Evolutionary conservation across 768 basidiomycete species (phyloP).

Genomic region (Paxillus rubicundulus): DNA sequence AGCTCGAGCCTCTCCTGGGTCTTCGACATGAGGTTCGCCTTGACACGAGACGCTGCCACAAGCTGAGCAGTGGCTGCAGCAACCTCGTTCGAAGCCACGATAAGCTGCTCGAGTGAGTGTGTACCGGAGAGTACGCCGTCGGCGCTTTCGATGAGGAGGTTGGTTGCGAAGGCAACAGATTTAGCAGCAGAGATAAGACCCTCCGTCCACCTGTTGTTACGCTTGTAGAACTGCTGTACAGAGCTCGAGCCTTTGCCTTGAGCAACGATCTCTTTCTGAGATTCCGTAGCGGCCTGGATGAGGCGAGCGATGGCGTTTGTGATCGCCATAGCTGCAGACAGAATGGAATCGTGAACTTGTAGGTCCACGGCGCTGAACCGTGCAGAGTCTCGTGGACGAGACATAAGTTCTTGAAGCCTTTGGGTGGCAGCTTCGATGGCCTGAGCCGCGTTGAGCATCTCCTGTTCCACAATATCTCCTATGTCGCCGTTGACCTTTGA

Average conservation of each 20-base stretch:
- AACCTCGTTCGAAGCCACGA: slow-evolving; percentile 99
- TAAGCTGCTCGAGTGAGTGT: slow-evolving; percentile 96
- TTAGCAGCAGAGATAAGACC: slow-evolving; percentile 98
- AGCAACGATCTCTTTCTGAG: slow-evolving; percentile 96
- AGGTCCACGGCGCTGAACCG: slow-evolving; percentile 89
- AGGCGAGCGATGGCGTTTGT: slow-evolving; percentile 92
- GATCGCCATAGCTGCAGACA: slow-evolving; percentile 90
- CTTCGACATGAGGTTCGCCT: slow-evolving; percentile 97
- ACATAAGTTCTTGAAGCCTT: slow-evolving; percentile 87
- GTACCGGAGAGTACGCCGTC: slow-evolving; percentile 97
- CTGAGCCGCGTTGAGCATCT: slow-evolving; percentile 90
- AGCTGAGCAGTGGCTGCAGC: slow-evolving; percentile 96
- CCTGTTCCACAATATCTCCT: slow-evolving; percentile 93
- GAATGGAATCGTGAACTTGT: slow-evolving; percentile 97
- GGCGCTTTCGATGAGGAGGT: slow-evolving; percentile 92
- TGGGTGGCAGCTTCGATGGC: slow-evolving; percentile 93
- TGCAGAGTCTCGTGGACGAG: slow-evolving; percentile 82
- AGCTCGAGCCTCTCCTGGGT: slow-evolving; percentile 95
- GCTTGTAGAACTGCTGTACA: slow-evolving; percentile 97
- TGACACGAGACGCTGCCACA: slow-evolving; percentile 97
- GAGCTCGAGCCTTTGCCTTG: slow-evolving; percentile 93
- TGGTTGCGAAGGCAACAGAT: slow-evolving; percentile 95
- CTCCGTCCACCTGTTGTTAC: slow-evolving; percentile 99
- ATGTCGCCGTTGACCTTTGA: slow-evolving; percentile 87
- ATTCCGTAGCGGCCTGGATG: slow-evolving; percentile 95